phyloP scores from a whole-genome alignment of 2,329 filamentous ascomycete genomes.

The Phyllosticta capitalensis region DNA sequence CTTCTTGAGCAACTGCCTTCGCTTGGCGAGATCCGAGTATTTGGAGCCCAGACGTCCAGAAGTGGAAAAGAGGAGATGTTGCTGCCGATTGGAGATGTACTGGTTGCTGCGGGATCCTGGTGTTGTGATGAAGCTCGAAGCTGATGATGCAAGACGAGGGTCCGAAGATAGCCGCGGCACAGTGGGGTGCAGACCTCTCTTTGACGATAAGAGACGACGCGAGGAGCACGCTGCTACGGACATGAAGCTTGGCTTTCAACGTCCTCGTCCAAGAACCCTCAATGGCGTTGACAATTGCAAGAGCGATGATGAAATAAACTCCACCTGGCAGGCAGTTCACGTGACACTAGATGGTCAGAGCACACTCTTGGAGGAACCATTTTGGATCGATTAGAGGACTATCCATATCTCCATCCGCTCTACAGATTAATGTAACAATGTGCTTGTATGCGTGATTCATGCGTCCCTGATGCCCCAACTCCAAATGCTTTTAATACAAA shows the following conservation, averaged over 20 bases:
- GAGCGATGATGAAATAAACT: not conserved
- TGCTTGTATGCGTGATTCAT: not conserved
- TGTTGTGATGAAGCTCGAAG: not conserved
- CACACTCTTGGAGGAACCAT: not conserved
- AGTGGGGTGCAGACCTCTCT: not conserved
- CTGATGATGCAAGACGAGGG: not conserved
- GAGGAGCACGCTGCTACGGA: not conserved
- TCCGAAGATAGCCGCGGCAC: not conserved
- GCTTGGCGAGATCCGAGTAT: constrained; percentile 1
- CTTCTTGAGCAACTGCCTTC: not conserved
- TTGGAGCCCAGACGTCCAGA: not conserved
- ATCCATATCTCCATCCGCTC: not conserved
- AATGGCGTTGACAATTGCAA: not conserved
- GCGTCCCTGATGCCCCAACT: not conserved
- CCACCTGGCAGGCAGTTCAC: not conserved
- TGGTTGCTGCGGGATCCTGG: not conserved
- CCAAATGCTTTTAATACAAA: constrained; percentile 1
- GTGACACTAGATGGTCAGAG: not conserved
- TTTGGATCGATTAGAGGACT: not conserved
- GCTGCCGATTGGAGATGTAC: not conserved
- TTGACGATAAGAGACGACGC: not conserved
- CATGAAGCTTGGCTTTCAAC: not conserved
- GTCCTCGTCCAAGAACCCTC: not conserved
- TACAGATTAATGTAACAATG: not conserved
- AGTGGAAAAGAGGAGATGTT: not conserved